These are phyloP conservation scores for Immersiella caudata DNA, from an alignment of 495 filamentous ascomycete genomes.

Conservation along the genomic window DNA sequence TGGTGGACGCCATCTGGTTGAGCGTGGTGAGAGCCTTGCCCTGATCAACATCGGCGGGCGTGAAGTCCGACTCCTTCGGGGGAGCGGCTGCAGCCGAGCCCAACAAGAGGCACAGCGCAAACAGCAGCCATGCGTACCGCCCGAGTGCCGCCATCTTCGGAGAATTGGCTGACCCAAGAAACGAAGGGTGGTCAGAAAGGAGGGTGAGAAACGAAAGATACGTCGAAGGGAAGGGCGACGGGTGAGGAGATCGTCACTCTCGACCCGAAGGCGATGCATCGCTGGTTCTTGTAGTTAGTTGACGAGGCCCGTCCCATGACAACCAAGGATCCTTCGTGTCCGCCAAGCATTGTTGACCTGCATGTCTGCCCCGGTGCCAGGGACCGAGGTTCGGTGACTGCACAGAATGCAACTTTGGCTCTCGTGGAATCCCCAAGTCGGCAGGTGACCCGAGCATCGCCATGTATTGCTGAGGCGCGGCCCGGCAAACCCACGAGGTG, in stretches of 20 bases:
- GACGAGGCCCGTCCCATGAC: neutral
- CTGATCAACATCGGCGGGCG: slow-evolving; percentile 1
- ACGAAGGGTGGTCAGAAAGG: neutral
- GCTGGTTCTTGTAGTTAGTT: slow-evolving; percentile 6
- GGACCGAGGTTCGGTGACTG: neutral
- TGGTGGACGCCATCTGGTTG: slow-evolving; percentile 9
- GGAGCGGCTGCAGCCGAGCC: neutral
- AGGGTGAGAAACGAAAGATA: slow-evolving; percentile 1
- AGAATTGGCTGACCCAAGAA: neutral
- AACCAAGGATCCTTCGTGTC: neutral
- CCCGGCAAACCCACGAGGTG: slow-evolving; percentile 5
- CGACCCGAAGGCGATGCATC: neutral
- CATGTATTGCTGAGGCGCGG: slow-evolving; percentile 2
- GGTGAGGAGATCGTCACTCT: slow-evolving; percentile 1
- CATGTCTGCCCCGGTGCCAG: neutral
- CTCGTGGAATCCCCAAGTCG: neutral
- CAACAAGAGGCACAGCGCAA: slow-evolving; percentile 1
- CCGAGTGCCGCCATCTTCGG: neutral
- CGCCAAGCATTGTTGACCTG: slow-evolving; percentile 1
- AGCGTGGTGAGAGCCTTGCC: slow-evolving; percentile 1
- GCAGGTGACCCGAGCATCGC: neutral
- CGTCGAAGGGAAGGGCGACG: neutral
- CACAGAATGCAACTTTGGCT: neutral
- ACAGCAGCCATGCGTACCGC: slow-evolving; percentile 5
- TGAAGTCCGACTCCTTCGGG: slow-evolving; percentile 8